A percentile compares a stretch with the other conserved stretches of the same genome.
These are phyloP conservation scores for Mortierella sp. DNA, from an alignment of 371 early-diverging fungal species.

Conservation along the genomic window DNA sequence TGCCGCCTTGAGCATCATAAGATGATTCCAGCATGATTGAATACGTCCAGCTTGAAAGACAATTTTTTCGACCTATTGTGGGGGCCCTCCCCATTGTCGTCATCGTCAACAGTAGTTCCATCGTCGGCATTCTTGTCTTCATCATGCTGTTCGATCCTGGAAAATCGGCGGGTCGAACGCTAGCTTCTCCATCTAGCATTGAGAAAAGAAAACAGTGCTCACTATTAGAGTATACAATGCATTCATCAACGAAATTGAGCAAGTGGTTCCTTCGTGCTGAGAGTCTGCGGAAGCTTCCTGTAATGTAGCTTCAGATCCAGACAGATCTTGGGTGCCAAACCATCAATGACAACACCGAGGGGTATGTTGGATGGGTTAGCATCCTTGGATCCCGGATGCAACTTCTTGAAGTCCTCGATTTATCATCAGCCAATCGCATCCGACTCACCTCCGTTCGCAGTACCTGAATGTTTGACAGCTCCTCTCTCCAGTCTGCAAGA, in stretches of 20 bases:
- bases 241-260: neutral
- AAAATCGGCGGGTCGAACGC: neutral
- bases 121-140: neutral
- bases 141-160: neutral
- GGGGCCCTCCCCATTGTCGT: neutral
- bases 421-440: too few species aligned
- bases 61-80: neutral
- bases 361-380: conserved; percentile 5
- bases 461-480: too few species aligned
- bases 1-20: neutral
- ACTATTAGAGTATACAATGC: neutral
- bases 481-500: too few species aligned
- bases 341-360: conserved; percentile 1
- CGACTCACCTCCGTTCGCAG: too few species aligned
- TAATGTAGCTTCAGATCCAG: conserved; percentile 1
- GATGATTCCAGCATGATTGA: neutral
- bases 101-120: neutral
- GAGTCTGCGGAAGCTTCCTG: conserved; percentile 4
- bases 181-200: neutral
- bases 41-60: conserved; percentile 3
- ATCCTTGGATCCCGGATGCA: neutral
- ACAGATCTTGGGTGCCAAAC: neutral
- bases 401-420: neutral
- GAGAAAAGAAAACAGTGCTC: neutral
- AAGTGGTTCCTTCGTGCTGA: neutral